Evolutionary conservation across 129 eudicot genomes (phyloP), one percentile per base, ranked within the genome.

Genomic region (Deinandra increscens): DNA sequence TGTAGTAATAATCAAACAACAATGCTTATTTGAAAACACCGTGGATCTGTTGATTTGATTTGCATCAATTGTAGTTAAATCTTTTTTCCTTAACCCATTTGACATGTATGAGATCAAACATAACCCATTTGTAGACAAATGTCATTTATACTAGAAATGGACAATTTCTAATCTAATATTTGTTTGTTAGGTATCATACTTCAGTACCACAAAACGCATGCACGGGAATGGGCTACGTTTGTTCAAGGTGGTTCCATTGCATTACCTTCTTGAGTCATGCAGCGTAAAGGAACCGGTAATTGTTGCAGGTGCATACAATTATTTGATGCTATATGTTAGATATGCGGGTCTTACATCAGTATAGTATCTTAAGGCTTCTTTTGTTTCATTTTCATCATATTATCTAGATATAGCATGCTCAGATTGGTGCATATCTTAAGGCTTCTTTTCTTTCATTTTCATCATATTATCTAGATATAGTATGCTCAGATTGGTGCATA

Each of bases 271-370:
- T 42, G 84, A 82, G 77, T 60, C 85, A 51, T 79, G 79, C 37
- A 91, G 98, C 78, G 44, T 92, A n/a, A 81, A 74, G 79, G 98
- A 92, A 48, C 96, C 96, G 2, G 60, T 56, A 4, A 84, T 92
- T 42, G 88, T 92, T 29, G 88, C 81, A 48, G 89, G 88, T 60
- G 91, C 95, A 43, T 92, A 86, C 69, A n/a, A 63, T 78, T 42
- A 70, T 89, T 58, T 88, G 72, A 81, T 86, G 64, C 66, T 89
- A 18, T 82, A 75, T 68, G 95, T 88, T 9, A 95, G 91, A 72
- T 92, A 86, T 60, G 68, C 83, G 0, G 98, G 95, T 72, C 92
- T 92, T 66, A 79, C 82, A 41, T 89, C 98, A 20, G 98, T 81
- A 29, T 86, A 81, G 72, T 60, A n/a, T n/a, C 67, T 7, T 44